Evolutionary conservation across 768 basidiomycete species (phyloP).

Genomic region (Phylloporus sp.): DNA sequence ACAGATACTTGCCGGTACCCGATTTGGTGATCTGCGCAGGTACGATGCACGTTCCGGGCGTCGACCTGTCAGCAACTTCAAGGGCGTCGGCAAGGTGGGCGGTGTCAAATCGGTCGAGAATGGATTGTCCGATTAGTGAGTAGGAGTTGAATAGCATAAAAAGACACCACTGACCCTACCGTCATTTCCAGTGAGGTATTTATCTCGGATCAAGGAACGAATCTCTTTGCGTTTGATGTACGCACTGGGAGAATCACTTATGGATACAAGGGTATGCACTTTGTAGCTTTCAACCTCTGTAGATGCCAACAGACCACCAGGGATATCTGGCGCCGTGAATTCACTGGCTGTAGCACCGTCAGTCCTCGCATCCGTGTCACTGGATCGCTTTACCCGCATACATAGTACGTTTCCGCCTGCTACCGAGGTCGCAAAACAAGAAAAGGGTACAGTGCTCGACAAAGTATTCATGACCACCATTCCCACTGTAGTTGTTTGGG

Average conservation of each 20-base stretch:
- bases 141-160: conserved; percentile 10
- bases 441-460: conserved; percentile 56
- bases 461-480: conserved; percentile 58
- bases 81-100: conserved; percentile 50
- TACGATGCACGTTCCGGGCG: conserved; percentile 73
- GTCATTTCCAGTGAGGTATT: conserved; percentile 54
- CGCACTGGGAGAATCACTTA: conserved; percentile 62
- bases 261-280: conserved; percentile 56
- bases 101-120: conserved; percentile 57
- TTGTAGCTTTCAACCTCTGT: neutral
- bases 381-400: conserved; percentile 67
- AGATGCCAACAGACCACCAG: conserved; percentile 31
- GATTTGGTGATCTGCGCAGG: conserved; percentile 64
- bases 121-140: conserved; percentile 63
- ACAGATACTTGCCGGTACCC: conserved; percentile 67
- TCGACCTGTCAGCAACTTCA: conserved; percentile 67
- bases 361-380: conserved; percentile 54
- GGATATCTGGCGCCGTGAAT: conserved; percentile 64
- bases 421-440: conserved; percentile 38
- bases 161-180: neutral
- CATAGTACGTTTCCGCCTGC: conserved; percentile 59
- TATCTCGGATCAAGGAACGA: conserved; percentile 59
- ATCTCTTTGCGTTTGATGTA: conserved; percentile 61
- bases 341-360: conserved; percentile 55
- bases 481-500: conserved; percentile 66